These are phyloP conservation scores for Ogataea parapolymorpha DNA, from an alignment of 805 yeast genomes.

Conservation along the genomic window DNA sequence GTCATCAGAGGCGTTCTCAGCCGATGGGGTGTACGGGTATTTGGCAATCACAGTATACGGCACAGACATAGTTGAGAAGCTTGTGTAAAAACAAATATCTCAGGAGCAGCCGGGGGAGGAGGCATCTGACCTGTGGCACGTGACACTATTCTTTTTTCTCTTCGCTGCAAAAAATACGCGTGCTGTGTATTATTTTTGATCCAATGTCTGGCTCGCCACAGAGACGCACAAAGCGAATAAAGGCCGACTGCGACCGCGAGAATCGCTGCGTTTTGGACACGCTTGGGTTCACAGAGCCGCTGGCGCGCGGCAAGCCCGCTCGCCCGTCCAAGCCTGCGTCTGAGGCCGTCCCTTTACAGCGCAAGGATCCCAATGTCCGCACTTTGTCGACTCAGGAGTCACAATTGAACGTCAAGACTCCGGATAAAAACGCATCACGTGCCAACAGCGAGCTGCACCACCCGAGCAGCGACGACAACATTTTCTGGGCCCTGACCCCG, in stretches of 20 bases:
- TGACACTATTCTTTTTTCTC: background rate
- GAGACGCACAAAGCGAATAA: slow-evolving; percentile 9
- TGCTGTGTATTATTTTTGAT: slow-evolving; percentile 4
- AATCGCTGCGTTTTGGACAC: background rate
- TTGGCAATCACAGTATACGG: slow-evolving; percentile 31
- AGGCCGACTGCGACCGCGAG: slow-evolving; percentile 3
- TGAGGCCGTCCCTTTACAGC: slow-evolving; percentile 8
- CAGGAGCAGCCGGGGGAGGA: background rate
- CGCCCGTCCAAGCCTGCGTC: slow-evolving; percentile 1
- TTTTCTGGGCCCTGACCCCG: slow-evolving; percentile 44
- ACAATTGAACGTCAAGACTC: slow-evolving; percentile 22
- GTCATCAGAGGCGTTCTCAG: slow-evolving; percentile 77
- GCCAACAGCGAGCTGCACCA: slow-evolving; percentile 13
- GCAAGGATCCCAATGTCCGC: slow-evolving; percentile 23
- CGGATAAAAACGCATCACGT: slow-evolving; percentile 15
- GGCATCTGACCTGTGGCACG: background rate
- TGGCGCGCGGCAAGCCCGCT: slow-evolving; percentile 5
- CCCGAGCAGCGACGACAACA: slow-evolving; percentile 34
- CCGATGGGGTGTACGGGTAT: slow-evolving; percentile 32
- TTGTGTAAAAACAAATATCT: background rate
- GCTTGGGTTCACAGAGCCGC: slow-evolving; percentile 13
- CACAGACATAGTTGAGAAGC: slow-evolving; percentile 16
- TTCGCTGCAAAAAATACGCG: slow-evolving; percentile 1
- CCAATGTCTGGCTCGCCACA: slow-evolving; percentile 12
- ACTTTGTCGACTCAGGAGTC: slow-evolving; percentile 16